A percentile compares a stretch with the other conserved stretches of the same genome.
phyloP scores from a whole-genome alignment of 345 rosid species.

The Schrenkiella parvula region DNA sequence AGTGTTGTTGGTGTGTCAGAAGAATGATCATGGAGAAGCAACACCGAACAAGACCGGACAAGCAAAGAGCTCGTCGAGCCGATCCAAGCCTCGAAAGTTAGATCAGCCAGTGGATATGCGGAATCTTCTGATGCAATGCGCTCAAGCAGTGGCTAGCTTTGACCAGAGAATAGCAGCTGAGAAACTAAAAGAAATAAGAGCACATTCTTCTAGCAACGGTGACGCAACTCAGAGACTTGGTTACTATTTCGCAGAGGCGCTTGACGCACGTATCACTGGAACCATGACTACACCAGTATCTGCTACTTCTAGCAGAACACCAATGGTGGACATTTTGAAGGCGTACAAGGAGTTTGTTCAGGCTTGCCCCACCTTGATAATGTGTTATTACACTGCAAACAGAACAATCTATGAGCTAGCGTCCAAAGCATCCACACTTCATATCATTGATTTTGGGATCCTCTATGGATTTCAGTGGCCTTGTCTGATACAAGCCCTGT shows the following conservation, averaged over 20 bases:
- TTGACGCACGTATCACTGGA: constrained; percentile 63
- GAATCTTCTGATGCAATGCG: constrained; percentile 49
- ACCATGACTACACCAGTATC: constrained; percentile 30
- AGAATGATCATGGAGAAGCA: background rate
- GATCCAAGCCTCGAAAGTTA: background rate
- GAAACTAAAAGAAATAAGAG: constrained; percentile 56
- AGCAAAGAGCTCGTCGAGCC: background rate
- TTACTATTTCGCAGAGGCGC: constrained; percentile 55
- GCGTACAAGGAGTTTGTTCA: constrained; percentile 47
- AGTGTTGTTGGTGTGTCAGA: constrained; percentile 21
- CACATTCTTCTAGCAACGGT: constrained; percentile 52
- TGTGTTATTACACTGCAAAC: constrained; percentile 50
- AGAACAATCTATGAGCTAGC: constrained; percentile 44
- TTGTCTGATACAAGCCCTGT: constrained; percentile 56
- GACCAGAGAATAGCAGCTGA: constrained; percentile 57
- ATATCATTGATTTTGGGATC: constrained; percentile 76
- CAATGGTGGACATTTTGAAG: constrained; percentile 54
- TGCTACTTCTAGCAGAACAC: constrained; percentile 20
- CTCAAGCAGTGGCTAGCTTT: constrained; percentile 58
- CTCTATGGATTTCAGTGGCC: constrained; percentile 91
- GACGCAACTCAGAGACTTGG: constrained; percentile 67
- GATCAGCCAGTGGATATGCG: constrained; percentile 21
- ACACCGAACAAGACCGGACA: background rate
- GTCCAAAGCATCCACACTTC: constrained; percentile 49
- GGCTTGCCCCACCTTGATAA: constrained; percentile 49